Evolutionary conservation across 805 yeast species (phyloP), one percentile per base, ranked within the genome.

Genomic region (Grigorovia humatica): DNA sequence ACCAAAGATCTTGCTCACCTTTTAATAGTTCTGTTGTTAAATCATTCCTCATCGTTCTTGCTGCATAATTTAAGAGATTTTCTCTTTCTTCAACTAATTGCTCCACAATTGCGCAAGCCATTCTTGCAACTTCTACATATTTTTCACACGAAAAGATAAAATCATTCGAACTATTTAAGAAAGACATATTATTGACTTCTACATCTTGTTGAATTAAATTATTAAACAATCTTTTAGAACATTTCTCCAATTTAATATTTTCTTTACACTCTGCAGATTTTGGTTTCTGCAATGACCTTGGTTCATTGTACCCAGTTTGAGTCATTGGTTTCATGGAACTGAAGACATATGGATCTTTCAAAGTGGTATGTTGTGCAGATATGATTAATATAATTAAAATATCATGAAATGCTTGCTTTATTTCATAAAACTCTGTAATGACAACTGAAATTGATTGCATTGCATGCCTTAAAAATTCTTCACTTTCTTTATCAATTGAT

Each of bases 291-390:
- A 53, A 52, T 4, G 56, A 44, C 20, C 55, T 56, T 13, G 67
- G 66, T 49, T 71, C 71, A 47, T 70, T 54, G 46, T 49, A 55
- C 9, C 60, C 66, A 13, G 58, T 59, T 56, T 42, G 74, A 74
- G 51, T 55, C 42, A 82, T 86, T 32, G 81, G 82, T 52, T 74
- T 75, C 68, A 84, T 72, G 0, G 84, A 78, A 48, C 74, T 73
- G 66, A 86, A 86, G 1, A 82, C 83, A 53, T 84, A 88, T 0
- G 93, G 88, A 61, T 86, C 95, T 30, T 76, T 79, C 11, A 85
- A 66, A 0, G 93, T 83, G 11, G 86, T 67, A 12, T 80, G 73
- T 62, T 87, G 95, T 0, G 85, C 75, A 47, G 82, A 79, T 75
- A 86, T 76, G 11, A 87, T 72, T 6, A 85, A 72, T 30, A 75